Percentiles rank a stretch among this genome's conserved stretches.
These are phyloP conservation scores for Aspergillus proliferans DNA, from an alignment of 2,329 filamentous ascomycete species.

Conservation along the genomic window DNA sequence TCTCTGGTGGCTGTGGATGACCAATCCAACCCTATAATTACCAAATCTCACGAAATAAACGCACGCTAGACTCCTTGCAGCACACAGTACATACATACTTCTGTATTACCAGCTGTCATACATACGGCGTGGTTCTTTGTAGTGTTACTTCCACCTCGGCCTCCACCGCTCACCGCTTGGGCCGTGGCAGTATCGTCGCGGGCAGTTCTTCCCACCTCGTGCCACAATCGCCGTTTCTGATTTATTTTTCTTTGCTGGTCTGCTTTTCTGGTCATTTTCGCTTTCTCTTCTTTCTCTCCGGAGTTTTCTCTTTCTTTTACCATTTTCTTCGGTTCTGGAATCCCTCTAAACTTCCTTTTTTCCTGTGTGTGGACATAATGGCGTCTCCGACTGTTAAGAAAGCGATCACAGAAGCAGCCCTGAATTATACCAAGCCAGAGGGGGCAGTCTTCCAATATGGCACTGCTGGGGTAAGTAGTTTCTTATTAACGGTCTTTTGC, in stretches of 20 bases:
- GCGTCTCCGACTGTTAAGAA: constrained; percentile 37
- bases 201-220: background rate
- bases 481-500: constrained; percentile 1
- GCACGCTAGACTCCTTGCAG: background rate
- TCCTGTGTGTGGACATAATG: constrained; percentile 28
- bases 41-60: background rate
- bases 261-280: constrained; percentile 11
- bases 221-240: background rate
- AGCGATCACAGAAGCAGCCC: constrained; percentile 43
- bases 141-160: background rate
- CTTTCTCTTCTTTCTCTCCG: constrained; percentile 5
- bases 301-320: constrained; percentile 1
- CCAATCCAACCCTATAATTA: background rate
- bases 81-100: background rate
- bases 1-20: background rate
- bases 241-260: constrained; percentile 1
- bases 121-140: background rate
- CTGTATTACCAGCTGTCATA: background rate
- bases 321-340: constrained; percentile 2
- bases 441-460: constrained; percentile 53
- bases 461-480: constrained; percentile 52
- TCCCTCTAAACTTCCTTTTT: constrained; percentile 10
- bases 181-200: constrained; percentile 9
- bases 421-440: constrained; percentile 45
- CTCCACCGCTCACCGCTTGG: constrained; percentile 14